Percentiles rank a stretch among this genome's conserved stretches.
Evolutionary conservation across 345 rosid species (phyloP).

Genomic region (Firmiana major): DNA sequence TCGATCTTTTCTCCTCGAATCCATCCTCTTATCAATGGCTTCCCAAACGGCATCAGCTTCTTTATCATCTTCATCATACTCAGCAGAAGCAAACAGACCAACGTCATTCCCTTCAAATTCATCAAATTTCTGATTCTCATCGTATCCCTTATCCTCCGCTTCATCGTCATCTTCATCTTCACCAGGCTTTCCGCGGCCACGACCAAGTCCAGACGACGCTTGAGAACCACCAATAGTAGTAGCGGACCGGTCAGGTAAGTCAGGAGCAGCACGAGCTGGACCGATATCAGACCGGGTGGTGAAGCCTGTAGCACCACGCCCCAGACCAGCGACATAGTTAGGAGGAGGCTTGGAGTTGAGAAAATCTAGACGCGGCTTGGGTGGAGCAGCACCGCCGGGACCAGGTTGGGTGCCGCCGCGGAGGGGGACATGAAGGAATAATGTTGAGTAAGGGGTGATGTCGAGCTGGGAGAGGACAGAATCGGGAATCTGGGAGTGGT

Average conservation of each 20-base stretch:
- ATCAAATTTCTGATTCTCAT: constrained; percentile 93
- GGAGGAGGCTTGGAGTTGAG: constrained; percentile 80
- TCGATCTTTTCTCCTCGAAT: constrained; percentile 80
- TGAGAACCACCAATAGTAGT: constrained; percentile 48
- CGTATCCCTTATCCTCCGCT: constrained; percentile 81
- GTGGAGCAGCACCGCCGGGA: constrained; percentile 30
- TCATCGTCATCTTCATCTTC: constrained; percentile 87
- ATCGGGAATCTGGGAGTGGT: constrained; percentile 14
- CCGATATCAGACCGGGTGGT: constrained; percentile 98
- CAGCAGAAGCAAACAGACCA: constrained; percentile 85
- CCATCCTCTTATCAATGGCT: constrained; percentile 81
- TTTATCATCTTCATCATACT: constrained; percentile 90
- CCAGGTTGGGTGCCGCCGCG: constrained; percentile 48
- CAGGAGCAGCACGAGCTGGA: constrained; percentile 94
- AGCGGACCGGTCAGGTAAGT: constrained; percentile 76
- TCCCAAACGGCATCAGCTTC: constrained; percentile 98
- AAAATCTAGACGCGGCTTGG: constrained; percentile 79
- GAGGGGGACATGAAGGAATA: constrained; percentile 51
- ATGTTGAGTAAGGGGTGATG: constrained; percentile 42
- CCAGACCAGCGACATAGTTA: constrained; percentile 91
- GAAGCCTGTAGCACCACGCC: constrained; percentile 96
- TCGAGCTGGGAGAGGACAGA: constrained; percentile 46
- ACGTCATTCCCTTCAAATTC: constrained; percentile 96
- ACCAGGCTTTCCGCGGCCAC: constrained; percentile 64
- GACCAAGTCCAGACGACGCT: constrained; percentile 40